Conservation (phyloP, 169 alveolate species). For the Cryptosporidium xiaoi region DNA sequence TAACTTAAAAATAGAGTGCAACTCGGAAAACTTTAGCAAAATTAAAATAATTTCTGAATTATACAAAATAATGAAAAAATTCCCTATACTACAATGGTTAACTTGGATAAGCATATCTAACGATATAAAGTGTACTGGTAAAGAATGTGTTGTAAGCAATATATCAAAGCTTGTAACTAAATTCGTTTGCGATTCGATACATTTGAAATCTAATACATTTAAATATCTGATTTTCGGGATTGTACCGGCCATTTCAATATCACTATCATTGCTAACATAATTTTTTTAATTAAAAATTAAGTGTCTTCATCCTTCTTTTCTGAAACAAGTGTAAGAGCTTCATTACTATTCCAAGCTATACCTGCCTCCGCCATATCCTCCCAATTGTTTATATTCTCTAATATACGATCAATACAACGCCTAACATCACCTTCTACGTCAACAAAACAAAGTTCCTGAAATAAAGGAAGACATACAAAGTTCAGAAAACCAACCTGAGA, state of each 20-base stretch:
- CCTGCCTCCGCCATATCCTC: constrained; percentile 75
- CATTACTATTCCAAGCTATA: constrained; percentile 63
- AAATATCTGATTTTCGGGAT: constrained; percentile 19
- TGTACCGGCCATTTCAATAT: constrained; percentile 28
- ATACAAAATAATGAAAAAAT: constrained; percentile 28
- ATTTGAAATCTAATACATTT: constrained; percentile 37
- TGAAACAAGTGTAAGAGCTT: constrained; percentile 50
- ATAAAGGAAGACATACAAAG: constrained; percentile 91
- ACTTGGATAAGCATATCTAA: constrained; percentile 25
- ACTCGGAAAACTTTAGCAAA: constrained; percentile 15
- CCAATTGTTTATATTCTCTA: constrained; percentile 67
- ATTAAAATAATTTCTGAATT: not conserved
- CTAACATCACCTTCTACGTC: constrained; percentile 72
- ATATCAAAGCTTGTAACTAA: constrained; percentile 6
- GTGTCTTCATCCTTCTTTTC: constrained; percentile 9
- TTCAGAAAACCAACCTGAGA: constrained; percentile 94
- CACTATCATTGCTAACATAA: constrained; percentile 3
- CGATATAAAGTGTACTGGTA: not conserved
- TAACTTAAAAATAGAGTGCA: no score
- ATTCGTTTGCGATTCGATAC: constrained; percentile 21
- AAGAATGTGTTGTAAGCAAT: not conserved
- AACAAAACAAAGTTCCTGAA: constrained; percentile 79
- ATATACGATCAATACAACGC: constrained; percentile 55
- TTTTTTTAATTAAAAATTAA: not conserved
- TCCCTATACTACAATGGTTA: constrained; percentile 56